Evolutionary conservation across 257 asterid genomes (phyloP), one percentile per base, ranked within the genome.

Genomic region (Orobanche coerulescens): DNA sequence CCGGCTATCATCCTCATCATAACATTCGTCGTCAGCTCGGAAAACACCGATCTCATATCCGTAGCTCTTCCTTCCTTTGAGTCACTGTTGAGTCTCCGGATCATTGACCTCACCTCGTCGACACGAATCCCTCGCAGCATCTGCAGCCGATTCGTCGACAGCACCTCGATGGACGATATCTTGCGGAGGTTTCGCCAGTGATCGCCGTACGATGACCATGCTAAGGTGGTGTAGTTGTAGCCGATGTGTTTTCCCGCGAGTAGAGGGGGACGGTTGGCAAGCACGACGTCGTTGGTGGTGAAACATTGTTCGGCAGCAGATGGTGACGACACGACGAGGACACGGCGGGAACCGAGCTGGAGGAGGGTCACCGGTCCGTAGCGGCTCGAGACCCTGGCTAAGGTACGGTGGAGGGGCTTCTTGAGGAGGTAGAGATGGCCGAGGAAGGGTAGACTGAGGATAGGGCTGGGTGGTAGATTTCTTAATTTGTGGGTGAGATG

Each of bases 1-100:
- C 94, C 95, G 8, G 75, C 79, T 0, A 80, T 74, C 94, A 87
- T 87, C 39, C 90, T 80, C 94, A 80, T 73, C 16, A 87, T 80
- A 16, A 56, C 61, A 16, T 84, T 87, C 33, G 76, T 74, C 0
- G 78, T 61, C 58, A 82, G 39, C 58, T 69, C 86, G 3, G 78
- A 68, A 0, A 86, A 30, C 1, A 33, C 7, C 0, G 77, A 33
- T 25, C 72, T 69, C 24, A 82, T 19, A 48, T 5, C 2, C 2
- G 18, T 57, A 14, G n/a, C n/a, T n/a, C n/a, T n/a, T n/a, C n/a
- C n/a, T n/a, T n/a, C n/a, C n/a, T n/a, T n/a, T n/a, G n/a, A n/a
- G n/a, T n/a, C n/a, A n/a, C n/a, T n/a, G n/a, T n/a, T n/a, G 3
- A 82, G 31, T 30, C 65, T 78, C 1, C 55, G 31, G 11, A 85